Percentiles rank a stretch among this genome's conserved stretches.
Conservation (phyloP, 2,329 filamentous ascomycete species). For the Ascochyta pisi region DNA sequence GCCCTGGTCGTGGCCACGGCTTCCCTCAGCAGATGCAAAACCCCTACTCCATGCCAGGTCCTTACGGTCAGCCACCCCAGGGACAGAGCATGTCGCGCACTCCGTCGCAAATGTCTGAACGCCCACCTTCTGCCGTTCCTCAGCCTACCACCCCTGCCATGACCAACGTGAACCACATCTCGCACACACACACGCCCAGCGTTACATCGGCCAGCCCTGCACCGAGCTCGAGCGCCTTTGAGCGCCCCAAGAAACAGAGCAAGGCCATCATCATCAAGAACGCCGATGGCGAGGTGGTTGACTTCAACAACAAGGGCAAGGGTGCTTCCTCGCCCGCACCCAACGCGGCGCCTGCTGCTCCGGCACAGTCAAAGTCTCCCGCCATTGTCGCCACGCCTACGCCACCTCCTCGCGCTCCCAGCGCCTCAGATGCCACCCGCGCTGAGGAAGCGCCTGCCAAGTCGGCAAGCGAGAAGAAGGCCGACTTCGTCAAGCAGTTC, state of each 20-base stretch:
- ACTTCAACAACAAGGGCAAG: slow-evolving; percentile 62
- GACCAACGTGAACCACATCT: slow-evolving; percentile 50
- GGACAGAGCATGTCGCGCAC: slow-evolving; percentile 72
- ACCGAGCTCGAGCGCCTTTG: slow-evolving; percentile 67
- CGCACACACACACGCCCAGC: slow-evolving; percentile 63
- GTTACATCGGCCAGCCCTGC: slow-evolving; percentile 65
- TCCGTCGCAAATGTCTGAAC: slow-evolving; percentile 62
- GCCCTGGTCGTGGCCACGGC: slow-evolving; percentile 54
- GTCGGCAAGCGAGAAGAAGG: slow-evolving; percentile 74
- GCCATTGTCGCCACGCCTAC: slow-evolving; percentile 73
- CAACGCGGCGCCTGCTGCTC: slow-evolving; percentile 49
- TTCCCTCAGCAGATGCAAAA: slow-evolving; percentile 56
- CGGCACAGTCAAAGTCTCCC: slow-evolving; percentile 63
- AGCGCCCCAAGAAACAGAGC: slow-evolving; percentile 70
- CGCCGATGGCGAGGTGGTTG: slow-evolving; percentile 76
- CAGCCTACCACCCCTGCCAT: slow-evolving; percentile 65
- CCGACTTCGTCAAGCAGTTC: slow-evolving; percentile 72
- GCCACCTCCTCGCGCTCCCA: slow-evolving; percentile 74
- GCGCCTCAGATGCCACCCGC: slow-evolving; percentile 68
- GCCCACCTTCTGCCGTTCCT: slow-evolving; percentile 65
- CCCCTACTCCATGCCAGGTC: slow-evolving; percentile 57
- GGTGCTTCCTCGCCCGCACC: slow-evolving; percentile 50
- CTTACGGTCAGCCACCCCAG: slow-evolving; percentile 64
- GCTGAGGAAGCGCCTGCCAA: slow-evolving; percentile 71
- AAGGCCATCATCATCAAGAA: slow-evolving; percentile 86